Evolutionary conservation across 495 filamentous ascomycete genomes (phyloP), one percentile per base, ranked within the genome.

Genomic region (Neurospora tetrasperma): DNA sequence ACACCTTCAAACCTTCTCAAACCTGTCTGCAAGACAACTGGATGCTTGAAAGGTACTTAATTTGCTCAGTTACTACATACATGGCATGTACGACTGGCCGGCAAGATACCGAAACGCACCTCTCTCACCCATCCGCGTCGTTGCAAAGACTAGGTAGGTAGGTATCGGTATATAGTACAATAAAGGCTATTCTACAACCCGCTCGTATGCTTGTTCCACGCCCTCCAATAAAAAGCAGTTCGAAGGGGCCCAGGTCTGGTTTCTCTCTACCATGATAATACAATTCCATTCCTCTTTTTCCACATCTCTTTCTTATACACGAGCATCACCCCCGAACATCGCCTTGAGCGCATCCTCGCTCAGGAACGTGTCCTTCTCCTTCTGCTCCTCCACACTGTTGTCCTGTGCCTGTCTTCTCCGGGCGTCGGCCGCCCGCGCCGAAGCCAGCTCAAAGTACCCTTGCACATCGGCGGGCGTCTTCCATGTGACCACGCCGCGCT

Each of bases 401-500:
- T 62, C 41, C 46, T 54, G 46, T 54, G n/a, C n/a, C 46, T 12
- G n/a, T 5, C 40, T 43, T 31, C 23, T 43, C n/a, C 7, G 16
- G 6, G 7, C 10, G 70, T 74, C 66, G 9, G 71, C 72, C 54
- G 54, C 54, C 12, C 54, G 54, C 54, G 23, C 23, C 11, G 23
- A 11, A 16, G 54, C 54, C 66, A 42, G 69, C 5, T 71, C 8
- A 11, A 79, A 81, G 73, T 79, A 84, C 5, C 72, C 40, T 44
- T 42, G 42, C 2, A 85, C 78, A 2, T 83, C 82, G 2, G 62
- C 38, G 9, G 89, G 82, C 69, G 84, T 88, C 46, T 79, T 44
- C 82, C 91, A 93, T 1, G 86, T 85, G 23, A 89, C 81, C 14
- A 82, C 75, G n/a, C 91, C 92, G 7, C 82, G 76, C 73, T 83